Evolutionary conservation across 2,329 filamentous ascomycete genomes (phyloP).

Genomic region (Botrytis tulipae): DNA sequence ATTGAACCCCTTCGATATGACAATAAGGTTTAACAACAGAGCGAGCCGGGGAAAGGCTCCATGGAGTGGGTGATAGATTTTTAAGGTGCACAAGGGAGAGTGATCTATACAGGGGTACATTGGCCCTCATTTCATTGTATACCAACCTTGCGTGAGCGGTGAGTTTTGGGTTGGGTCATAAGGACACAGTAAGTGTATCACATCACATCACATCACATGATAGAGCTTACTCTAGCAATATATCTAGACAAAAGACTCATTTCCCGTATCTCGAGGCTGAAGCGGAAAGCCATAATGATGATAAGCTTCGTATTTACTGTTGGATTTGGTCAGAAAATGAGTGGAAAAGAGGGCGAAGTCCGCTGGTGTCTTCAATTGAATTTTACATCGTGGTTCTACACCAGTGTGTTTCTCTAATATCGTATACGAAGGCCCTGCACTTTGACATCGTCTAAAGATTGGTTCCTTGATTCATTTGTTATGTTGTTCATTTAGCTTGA

Average conservation of each 20-base stretch:
- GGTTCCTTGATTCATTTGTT: background rate
- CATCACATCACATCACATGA: constrained; percentile 4
- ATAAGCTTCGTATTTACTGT: background rate
- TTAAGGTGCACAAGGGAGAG: background rate
- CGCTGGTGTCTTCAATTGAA: background rate
- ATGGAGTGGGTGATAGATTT: background rate
- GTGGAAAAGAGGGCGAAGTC: background rate
- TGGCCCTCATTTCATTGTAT: background rate
- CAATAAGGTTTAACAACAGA: background rate
- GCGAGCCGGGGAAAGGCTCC: background rate
- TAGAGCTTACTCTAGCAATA: background rate
- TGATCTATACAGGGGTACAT: background rate
- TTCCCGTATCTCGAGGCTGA: background rate
- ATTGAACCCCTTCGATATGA: background rate
- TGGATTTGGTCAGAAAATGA: background rate
- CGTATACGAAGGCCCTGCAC: background rate
- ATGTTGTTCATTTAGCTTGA: background rate
- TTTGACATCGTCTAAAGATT: background rate
- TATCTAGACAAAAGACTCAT: background rate
- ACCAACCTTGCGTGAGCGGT: background rate
- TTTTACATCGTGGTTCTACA: background rate
- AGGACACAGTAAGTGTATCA: constrained; percentile 8
- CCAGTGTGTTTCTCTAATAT: background rate
- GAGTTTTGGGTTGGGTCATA: background rate
- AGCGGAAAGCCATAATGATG: background rate